Evolutionary conservation across 2,329 filamentous ascomycete species (phyloP), one percentile per base, ranked within the genome.

Genomic region (Emericellopsis atlantica): DNA sequence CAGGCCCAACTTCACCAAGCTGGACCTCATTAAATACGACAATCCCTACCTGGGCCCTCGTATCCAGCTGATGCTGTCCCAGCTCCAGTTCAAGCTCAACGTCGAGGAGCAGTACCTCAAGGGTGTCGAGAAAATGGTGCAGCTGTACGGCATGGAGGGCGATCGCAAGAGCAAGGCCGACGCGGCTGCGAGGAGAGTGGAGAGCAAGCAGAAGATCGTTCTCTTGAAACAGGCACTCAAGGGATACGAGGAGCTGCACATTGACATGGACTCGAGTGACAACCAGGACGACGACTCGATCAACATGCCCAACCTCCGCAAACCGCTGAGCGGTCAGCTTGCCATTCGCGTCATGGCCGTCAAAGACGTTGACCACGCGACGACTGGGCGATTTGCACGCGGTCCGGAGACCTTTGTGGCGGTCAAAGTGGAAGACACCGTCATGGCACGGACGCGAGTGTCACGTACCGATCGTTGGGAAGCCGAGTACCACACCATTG

Each of bases 51-150:
- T 98, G 46, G 92, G 92, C 29, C 90, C 92, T 45, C 88, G 93
- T 51, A 98, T 98, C 55, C 92, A 98, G 67, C 84, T 96, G 55
- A 98, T 98, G 92, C 70, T 98, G 55, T 94, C 92, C 37, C 92
- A 98, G 62, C 81, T 98, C 48, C 88, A 96, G 62, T 98, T 98
- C 70, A 98, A 98, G 67, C 75, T 98, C 46, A 95, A 92, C 50
- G 92, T 98, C 23, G 92, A 98, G 61, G 94, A 95, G 59, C 92
- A 98, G 64, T 98, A 98, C 64, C 88, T 96, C 49, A 93, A 94
- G 56, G 92, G 92, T 46, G 92, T 98, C 51, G 92, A 98, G 64
- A 98, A 98, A 69, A 96, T 98, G 92, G 86, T 95, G 37, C 87
- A 92, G 59, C 71, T 98, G 31, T 98, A 98, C 58, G 81, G 92